Percentiles rank a stretch among this genome's conserved stretches.
Evolutionary conservation across 139 green algal genomes (phyloP).

Genomic region (Picochlorum sp.): DNA sequence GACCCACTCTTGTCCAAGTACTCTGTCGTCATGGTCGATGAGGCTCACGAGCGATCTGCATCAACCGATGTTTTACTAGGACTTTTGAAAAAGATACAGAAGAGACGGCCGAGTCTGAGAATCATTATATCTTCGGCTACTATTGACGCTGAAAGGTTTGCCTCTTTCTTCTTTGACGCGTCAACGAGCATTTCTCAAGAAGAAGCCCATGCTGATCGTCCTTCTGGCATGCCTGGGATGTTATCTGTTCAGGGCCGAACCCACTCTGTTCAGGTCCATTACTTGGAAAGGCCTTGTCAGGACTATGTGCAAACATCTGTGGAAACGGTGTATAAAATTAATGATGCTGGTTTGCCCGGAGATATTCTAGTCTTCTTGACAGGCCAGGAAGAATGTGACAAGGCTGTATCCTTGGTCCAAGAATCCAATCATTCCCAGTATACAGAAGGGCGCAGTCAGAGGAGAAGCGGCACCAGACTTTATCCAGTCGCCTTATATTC

Average conservation of each 20-base stretch:
- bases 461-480: constrained; percentile 12
- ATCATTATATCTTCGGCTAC: constrained; percentile 84
- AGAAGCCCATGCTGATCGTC: constrained; percentile 56
- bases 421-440: constrained; percentile 47
- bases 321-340: constrained; percentile 57
- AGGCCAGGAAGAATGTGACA: constrained; percentile 63
- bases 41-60: constrained; percentile 83
- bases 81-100: constrained; percentile 83
- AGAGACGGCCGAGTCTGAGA: constrained; percentile 68
- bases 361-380: constrained; percentile 93
- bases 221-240: constrained; percentile 69
- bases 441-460: neutral
- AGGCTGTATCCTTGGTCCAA: constrained; percentile 41
- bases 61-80: constrained; percentile 83
- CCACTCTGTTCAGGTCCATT: constrained; percentile 75
- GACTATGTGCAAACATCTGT: constrained; percentile 73
- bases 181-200: constrained; percentile 43
- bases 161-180: constrained; percentile 70
- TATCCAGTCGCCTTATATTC: constrained; percentile 60
- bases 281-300: constrained; percentile 48
- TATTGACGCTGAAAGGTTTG: constrained; percentile 64
- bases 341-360: constrained; percentile 63
- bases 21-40: constrained; percentile 88
- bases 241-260: constrained; percentile 63
- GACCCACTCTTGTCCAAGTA: constrained; percentile 68